These are phyloP conservation scores for Mortierella sp. DNA, from an alignment of 371 early-diverging fungal genomes.

Conservation along the genomic window DNA sequence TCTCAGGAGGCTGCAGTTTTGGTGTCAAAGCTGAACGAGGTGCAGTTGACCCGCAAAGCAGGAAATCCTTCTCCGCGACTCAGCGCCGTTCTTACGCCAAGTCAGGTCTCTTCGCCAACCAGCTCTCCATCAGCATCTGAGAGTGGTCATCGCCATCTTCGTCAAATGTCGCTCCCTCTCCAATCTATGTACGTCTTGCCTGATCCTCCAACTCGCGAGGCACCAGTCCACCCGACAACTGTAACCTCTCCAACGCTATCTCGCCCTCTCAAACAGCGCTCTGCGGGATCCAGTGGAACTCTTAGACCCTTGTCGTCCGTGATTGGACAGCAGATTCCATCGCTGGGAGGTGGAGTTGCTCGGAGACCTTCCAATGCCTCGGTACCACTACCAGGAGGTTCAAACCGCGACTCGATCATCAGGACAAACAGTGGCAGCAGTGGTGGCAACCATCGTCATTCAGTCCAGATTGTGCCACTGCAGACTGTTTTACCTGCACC, in stretches of 20 bases:
- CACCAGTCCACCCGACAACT: constrained; percentile 29
- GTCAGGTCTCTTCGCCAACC: background rate
- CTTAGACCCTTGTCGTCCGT: constrained; percentile 41
- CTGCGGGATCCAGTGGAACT: constrained; percentile 18
- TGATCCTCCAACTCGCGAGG: constrained; percentile 43
- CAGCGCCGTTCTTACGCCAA: constrained; percentile 11
- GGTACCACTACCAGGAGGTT: background rate
- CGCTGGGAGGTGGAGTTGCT: constrained; percentile 47
- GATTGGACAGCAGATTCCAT: constrained; percentile 27
- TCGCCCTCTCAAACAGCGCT: constrained; percentile 21
- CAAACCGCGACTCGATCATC: constrained; percentile 34
- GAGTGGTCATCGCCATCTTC: constrained; percentile 4
- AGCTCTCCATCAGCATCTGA: background rate
- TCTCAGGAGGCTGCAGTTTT: constrained; percentile 34
- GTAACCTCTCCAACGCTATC: background rate
- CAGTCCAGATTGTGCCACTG: constrained; percentile 33
- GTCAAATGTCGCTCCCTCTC: constrained; percentile 48
- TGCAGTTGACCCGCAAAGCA: constrained; percentile 15
- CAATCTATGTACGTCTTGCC: constrained; percentile 43
- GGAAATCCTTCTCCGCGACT: constrained; percentile 29
- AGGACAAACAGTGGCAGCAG: constrained; percentile 1
- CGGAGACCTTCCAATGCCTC: constrained; percentile 19
- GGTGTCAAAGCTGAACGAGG: constrained; percentile 13
- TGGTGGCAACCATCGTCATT: constrained; percentile 13
- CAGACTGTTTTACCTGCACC: constrained; percentile 37